Percentiles rank a stretch among this genome's conserved stretches.
phyloP scores from a whole-genome alignment of 164 flowering plant genomes.

The Paratinospora sagittata region DNA sequence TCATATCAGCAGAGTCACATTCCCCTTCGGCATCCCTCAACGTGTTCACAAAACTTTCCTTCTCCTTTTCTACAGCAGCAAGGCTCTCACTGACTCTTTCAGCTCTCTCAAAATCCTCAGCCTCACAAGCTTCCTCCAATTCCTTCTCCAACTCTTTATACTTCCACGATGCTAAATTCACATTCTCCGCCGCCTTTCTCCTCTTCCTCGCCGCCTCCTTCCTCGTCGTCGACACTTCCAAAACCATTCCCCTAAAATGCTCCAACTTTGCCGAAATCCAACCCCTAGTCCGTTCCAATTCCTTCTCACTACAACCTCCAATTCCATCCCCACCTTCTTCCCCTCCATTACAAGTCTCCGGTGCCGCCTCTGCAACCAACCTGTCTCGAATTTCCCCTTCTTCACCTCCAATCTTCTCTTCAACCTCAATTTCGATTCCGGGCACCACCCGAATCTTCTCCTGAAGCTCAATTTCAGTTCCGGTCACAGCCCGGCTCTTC shows the following conservation, averaged over 20 bases:
- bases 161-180: slow-evolving; percentile 35
- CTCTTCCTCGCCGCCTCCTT: slow-evolving; percentile 51
- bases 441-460: background rate
- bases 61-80: slow-evolving; percentile 52
- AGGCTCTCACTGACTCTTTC: slow-evolving; percentile 63
- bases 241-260: slow-evolving; percentile 29
- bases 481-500: background rate
- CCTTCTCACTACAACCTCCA: slow-evolving; percentile 22
- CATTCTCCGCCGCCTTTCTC: slow-evolving; percentile 44
- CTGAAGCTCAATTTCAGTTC: background rate
- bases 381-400: background rate
- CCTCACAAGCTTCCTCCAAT: slow-evolving; percentile 70
- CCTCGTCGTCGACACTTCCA: slow-evolving; percentile 36
- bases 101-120: slow-evolving; percentile 76
- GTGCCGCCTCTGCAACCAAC: too few species aligned
- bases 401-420: background rate
- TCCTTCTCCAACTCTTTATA: slow-evolving; percentile 48
- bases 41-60: slow-evolving; percentile 21
- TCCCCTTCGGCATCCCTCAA: slow-evolving; percentile 53
- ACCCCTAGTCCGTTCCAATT: slow-evolving; percentile 33
- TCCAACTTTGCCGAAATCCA: slow-evolving; percentile 37
- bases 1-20: slow-evolving; percentile 46
- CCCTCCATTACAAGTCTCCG: too few species aligned
- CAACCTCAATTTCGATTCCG: background rate
- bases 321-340: background rate